These are phyloP conservation scores for Dryas integrifolia DNA, from an alignment of 331 rosid species.

Conservation along the genomic window DNA sequence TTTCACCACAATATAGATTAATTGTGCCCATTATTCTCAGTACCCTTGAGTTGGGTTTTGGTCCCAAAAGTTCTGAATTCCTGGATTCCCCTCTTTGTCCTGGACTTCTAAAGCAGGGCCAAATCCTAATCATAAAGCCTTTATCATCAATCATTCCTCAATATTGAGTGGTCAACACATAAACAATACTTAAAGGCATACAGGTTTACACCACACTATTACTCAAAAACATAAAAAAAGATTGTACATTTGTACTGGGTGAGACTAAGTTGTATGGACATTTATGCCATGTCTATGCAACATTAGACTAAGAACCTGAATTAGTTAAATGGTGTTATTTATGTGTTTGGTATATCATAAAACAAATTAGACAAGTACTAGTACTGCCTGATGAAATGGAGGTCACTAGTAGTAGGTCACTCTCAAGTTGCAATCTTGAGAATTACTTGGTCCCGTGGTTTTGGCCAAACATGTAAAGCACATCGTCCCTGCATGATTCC, in stretches of 20 bases:
- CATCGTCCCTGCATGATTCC: background rate
- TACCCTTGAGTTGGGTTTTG: conserved; percentile 44
- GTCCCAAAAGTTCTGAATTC: conserved; percentile 29
- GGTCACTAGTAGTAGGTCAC: background rate
- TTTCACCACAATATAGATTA: conserved; percentile 22
- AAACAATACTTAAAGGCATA: background rate
- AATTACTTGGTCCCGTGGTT: conserved; percentile 24
- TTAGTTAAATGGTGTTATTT: no score
- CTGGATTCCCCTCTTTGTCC: conserved; percentile 33
- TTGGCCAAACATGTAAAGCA: conserved; percentile 1
- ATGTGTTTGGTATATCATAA: no score
- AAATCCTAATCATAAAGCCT: background rate
- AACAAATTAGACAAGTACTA: no score
- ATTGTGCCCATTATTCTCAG: conserved; percentile 45
- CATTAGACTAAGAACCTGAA: no score
- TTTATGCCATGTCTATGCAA: no score
- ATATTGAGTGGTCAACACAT: background rate
- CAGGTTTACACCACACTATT: no score
- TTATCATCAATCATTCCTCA: background rate
- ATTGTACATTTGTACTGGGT: no score
- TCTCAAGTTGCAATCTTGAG: background rate
- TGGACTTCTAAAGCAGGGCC: background rate
- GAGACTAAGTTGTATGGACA: no score
- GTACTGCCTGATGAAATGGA: conserved; percentile 14
- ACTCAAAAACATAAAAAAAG: no score